Evolutionary conservation across 306 rosid species (phyloP).

Genomic region (Malus domestica): DNA sequence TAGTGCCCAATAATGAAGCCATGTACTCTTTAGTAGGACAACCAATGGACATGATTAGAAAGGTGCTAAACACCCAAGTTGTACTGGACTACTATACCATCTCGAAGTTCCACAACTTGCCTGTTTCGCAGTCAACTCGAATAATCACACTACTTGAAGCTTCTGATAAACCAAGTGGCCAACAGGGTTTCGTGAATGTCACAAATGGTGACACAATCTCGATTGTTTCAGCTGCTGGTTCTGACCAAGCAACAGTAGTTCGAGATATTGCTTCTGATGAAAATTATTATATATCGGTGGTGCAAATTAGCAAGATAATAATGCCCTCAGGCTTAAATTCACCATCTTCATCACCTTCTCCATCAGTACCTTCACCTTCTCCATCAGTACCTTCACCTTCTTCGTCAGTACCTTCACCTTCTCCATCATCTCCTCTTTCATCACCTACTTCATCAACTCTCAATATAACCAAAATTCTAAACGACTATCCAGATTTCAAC

Average conservation of each 20-base stretch:
- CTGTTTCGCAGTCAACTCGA: not conserved
- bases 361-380: not conserved
- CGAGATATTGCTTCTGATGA: not conserved
- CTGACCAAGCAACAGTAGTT: not conserved
- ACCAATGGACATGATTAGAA: constrained; percentile 25
- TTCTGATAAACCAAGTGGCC: constrained; percentile 15
- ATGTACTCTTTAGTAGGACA: constrained; percentile 25
- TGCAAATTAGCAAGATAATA: not conserved
- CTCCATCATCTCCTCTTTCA: no score
- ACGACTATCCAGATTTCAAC: not conserved
- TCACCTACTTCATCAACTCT: not conserved
- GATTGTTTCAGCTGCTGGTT: constrained; percentile 13
- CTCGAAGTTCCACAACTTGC: constrained; percentile 5
- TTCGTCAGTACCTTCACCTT: not conserved
- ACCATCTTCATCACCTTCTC: not conserved
- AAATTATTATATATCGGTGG: not conserved
- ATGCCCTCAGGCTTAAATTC: not conserved
- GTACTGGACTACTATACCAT: constrained; percentile 22
- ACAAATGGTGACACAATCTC: not conserved
- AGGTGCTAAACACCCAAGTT: constrained; percentile 27
- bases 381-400: not conserved
- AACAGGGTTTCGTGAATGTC: constrained; percentile 22
- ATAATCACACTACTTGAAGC: constrained; percentile 25
- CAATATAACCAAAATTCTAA: not conserved
- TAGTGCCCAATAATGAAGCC: constrained; percentile 27